These are phyloP conservation scores for Bruguiera gymnorhiza DNA, from an alignment of 345 rosid genomes.

Conservation along the genomic window DNA sequence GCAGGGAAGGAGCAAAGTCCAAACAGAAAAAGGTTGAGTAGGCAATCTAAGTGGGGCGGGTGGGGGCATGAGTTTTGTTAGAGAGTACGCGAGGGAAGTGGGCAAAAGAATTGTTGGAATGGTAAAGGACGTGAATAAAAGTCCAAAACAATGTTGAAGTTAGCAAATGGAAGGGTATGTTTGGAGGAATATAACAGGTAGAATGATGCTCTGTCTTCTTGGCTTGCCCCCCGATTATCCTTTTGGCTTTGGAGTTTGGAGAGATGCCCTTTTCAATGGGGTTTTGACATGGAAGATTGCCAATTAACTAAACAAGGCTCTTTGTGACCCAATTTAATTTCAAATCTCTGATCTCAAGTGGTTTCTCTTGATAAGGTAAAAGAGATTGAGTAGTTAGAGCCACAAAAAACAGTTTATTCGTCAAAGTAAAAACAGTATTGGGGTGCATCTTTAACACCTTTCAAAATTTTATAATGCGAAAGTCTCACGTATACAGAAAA, in stretches of 20 bases:
- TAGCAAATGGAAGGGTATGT: slow-evolving; percentile 76
- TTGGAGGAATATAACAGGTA: slow-evolving; percentile 66
- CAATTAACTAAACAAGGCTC: no score
- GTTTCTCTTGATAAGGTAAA: no score
- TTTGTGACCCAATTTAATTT: no score
- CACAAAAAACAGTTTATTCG: no score
- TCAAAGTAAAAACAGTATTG: no score
- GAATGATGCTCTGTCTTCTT: slow-evolving; percentile 20
- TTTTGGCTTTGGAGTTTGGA: background rate
- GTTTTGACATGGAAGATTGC: no score
- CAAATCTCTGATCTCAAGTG: no score
- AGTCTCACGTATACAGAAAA: no score
- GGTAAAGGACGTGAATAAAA: slow-evolving; percentile 38
- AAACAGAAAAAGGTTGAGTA: slow-evolving; percentile 48
- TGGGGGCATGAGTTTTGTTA: slow-evolving; percentile 38
- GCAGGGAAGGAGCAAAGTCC: slow-evolving; percentile 50
- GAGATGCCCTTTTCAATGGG: background rate
- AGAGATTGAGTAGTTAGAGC: no score
- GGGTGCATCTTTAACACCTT: no score
- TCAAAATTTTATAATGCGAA: no score
- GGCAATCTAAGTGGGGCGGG: slow-evolving; percentile 40
- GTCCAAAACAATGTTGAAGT: slow-evolving; percentile 54
- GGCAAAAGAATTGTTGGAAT: slow-evolving; percentile 42
- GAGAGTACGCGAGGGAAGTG: slow-evolving; percentile 26
- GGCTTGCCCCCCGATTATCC: slow-evolving; percentile 15